Evolutionary conservation across 2,329 filamentous ascomycete species (phyloP).

Genomic region (Alternaria arborescens): DNA sequence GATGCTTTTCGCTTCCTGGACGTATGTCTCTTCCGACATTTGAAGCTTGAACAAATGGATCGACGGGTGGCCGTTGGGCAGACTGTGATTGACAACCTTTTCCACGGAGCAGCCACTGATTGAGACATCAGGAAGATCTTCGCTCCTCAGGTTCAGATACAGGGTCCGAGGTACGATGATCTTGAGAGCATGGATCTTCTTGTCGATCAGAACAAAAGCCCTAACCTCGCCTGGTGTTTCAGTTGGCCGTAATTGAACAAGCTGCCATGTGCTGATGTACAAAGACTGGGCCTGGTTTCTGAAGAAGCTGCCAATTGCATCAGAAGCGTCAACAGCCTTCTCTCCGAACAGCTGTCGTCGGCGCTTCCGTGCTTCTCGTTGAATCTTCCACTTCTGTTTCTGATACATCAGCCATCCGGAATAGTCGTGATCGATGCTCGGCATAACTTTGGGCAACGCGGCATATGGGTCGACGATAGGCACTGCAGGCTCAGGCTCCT

Average conservation of each 20-base stretch:
- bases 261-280: constrained; percentile 93
- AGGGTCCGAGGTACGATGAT: constrained; percentile 88
- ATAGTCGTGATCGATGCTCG: constrained; percentile 85
- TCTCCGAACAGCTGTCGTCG: constrained; percentile 94
- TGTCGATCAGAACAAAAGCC: constrained; percentile 91
- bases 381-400: constrained; percentile 98
- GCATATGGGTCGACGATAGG: constrained; percentile 80
- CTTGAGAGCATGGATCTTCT: constrained; percentile 87
- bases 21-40: constrained; percentile 86
- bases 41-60: constrained; percentile 94
- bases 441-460: constrained; percentile 82
- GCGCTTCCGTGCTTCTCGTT: constrained; percentile 86
- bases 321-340: constrained; percentile 67
- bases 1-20: constrained; percentile 84
- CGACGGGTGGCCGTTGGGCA: constrained; percentile 94
- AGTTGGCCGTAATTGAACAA: constrained; percentile 84
- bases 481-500: constrained; percentile 55
- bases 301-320: constrained; percentile 76
- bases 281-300: constrained; percentile 89
- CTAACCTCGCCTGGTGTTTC: constrained; percentile 85
- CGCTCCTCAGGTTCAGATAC: constrained; percentile 89
- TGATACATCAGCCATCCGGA: constrained; percentile 89
- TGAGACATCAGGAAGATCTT: constrained; percentile 87
- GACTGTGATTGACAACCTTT: constrained; percentile 89
- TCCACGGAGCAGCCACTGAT: constrained; percentile 87